Percentiles rank a stretch among this genome's conserved stretches.
Conservation (phyloP, 2,329 filamentous ascomycete species). For the Polytolypa hystricis region DNA sequence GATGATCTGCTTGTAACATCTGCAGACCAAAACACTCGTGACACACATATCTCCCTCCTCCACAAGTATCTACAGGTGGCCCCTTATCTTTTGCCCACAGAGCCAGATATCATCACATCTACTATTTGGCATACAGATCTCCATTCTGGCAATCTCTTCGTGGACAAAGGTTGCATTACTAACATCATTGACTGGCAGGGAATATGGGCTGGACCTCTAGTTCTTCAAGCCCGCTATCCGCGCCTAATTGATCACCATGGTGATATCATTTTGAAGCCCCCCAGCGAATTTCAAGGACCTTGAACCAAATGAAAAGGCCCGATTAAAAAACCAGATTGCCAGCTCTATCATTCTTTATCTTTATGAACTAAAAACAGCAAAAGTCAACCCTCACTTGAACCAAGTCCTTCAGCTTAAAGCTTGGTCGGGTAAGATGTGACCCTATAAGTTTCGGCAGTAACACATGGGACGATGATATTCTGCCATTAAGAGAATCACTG, state of each 20-base stretch:
- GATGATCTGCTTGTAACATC: constrained; percentile 17
- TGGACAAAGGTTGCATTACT: constrained; percentile 23
- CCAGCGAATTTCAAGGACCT: constrained; percentile 16
- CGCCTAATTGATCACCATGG: constrained; percentile 18
- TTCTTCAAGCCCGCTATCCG: constrained; percentile 16
- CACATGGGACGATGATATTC: constrained; percentile 21
- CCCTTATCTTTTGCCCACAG: constrained; percentile 21
- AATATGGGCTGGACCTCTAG: constrained; percentile 19
- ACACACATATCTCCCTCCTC: constrained; percentile 23
- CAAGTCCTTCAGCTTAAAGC: constrained; percentile 5
- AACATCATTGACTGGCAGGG: constrained; percentile 36
- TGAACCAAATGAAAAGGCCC: constrained; percentile 4
- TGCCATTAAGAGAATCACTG: constrained; percentile 19
- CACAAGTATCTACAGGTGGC: constrained; percentile 22
- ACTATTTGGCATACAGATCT: constrained; percentile 32
- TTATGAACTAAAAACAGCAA: constrained; percentile 2
- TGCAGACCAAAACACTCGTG: constrained; percentile 19
- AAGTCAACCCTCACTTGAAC: constrained; percentile 6
- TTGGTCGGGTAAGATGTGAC: constrained; percentile 12
- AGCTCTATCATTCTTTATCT: constrained; percentile 2
- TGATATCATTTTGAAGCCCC: constrained; percentile 15
- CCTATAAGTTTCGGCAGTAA: constrained; percentile 17
- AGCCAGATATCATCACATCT: constrained; percentile 15
- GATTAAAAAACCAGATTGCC: constrained; percentile 2
- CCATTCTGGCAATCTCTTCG: constrained; percentile 30